phyloP scores from a whole-genome alignment of 2,329 filamentous ascomycete genomes.

The Elsinoe arachidis region DNA sequence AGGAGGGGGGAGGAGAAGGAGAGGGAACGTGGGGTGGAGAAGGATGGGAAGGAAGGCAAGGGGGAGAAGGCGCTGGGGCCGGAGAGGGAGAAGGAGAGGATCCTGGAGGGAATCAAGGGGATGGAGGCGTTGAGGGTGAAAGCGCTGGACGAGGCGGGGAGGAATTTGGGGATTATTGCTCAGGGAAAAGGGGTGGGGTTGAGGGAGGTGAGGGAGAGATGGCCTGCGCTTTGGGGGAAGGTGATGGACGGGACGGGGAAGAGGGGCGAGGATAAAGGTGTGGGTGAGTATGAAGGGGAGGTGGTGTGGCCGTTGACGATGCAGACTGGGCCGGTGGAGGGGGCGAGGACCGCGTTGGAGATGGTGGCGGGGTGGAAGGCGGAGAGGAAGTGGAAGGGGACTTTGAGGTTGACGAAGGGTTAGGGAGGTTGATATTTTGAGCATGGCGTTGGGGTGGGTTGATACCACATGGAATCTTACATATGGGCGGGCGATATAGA shows the following conservation, averaged over 20 bases:
- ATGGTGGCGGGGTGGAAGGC: constrained; percentile 11
- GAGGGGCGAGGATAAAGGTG: neutral
- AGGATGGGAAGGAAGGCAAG: neutral
- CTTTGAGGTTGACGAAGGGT: neutral
- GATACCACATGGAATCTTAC: neutral
- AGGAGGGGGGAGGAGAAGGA: neutral
- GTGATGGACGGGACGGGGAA: neutral
- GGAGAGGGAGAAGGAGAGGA: neutral
- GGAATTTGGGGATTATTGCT: neutral
- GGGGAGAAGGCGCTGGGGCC: neutral
- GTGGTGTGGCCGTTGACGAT: neutral
- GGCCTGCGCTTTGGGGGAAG: neutral
- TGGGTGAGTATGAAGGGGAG: constrained; percentile 9
- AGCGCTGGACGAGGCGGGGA: neutral
- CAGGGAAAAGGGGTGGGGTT: neutral
- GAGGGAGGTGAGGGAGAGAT: constrained; percentile 2
- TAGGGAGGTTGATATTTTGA: neutral
- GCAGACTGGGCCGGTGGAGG: neutral
- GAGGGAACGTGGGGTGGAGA: neutral
- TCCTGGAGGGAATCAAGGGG: neutral
- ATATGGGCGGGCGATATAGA: neutral
- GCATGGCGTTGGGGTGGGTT: constrained; percentile 1
- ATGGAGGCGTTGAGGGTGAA: neutral
- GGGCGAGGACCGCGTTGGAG: constrained; percentile 8
- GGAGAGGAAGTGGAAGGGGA: neutral